Conservation (phyloP, 345 rosid genomes). For the Eucalyptus cloeziana region DNA sequence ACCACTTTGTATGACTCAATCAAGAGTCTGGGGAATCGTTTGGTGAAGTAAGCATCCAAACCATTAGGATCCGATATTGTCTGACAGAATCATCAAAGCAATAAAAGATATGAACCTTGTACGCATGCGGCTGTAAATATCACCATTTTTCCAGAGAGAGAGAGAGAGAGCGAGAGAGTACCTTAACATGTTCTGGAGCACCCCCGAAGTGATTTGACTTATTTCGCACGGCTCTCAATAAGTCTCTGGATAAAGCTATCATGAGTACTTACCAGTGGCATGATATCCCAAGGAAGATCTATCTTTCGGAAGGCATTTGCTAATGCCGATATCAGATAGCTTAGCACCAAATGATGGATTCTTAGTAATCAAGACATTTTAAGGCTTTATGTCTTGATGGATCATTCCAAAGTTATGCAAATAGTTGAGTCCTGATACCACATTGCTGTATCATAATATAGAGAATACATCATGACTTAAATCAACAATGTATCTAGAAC, state of each 20-base stretch:
- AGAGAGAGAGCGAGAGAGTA: too few relatives aligned
- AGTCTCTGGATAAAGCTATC: background rate
- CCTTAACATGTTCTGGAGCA: too few relatives aligned
- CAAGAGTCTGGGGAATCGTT: too few relatives aligned
- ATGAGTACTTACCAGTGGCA: conserved; percentile 50
- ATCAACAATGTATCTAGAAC: background rate
- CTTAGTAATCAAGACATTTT: conserved; percentile 69
- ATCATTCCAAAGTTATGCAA: conserved; percentile 77
- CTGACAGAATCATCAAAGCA: too few relatives aligned
- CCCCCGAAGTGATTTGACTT: too few relatives aligned
- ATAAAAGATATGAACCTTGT: too few relatives aligned
- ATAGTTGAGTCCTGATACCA: conserved; percentile 72
- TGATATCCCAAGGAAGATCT: conserved; percentile 66
- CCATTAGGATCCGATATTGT: too few relatives aligned
- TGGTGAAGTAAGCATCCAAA: too few relatives aligned
- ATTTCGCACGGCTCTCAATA: too few relatives aligned
- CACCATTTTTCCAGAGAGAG: too few relatives aligned
- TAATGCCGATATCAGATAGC: conserved; percentile 94
- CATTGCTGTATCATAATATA: conserved; percentile 40
- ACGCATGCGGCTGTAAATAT: too few relatives aligned
- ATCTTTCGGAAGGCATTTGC: conserved; percentile 61
- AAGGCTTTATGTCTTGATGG: conserved; percentile 89
- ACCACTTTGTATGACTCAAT: too few relatives aligned
- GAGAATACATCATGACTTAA: background rate
- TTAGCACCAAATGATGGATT: conserved; percentile 40